phyloP scores from a whole-genome alignment of 805 yeast species.

The Wickerhamomyces bisporus region DNA sequence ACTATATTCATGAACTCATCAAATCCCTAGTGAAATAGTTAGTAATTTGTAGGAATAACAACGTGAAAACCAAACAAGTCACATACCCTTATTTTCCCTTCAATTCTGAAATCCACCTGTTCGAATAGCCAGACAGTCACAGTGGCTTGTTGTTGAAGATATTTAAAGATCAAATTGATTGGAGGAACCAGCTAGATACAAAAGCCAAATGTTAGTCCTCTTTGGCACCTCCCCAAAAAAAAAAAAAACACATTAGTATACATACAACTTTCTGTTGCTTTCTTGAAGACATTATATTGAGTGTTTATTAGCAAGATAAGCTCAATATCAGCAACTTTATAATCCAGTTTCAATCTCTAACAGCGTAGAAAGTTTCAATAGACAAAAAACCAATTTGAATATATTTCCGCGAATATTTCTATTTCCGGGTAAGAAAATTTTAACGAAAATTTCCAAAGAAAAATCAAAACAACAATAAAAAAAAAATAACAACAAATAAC shows the following conservation, averaged over 20 bases:
- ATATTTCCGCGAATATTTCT: not conserved
- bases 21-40: constrained; percentile 50
- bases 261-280: constrained; percentile 41
- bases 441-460: not conserved
- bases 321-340: not conserved
- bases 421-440: not conserved
- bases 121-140: constrained; percentile 91
- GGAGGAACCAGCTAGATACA: constrained; percentile 72
- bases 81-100: constrained; percentile 60
- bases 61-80: not conserved
- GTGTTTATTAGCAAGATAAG: not conserved
- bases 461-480: not conserved
- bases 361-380: too few relatives aligned
- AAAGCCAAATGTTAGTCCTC: not conserved
- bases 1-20: constrained; percentile 95
- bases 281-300: constrained; percentile 32
- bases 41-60: not conserved
- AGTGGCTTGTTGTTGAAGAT: constrained; percentile 70
- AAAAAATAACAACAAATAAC: too few relatives aligned
- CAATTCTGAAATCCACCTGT: constrained; percentile 69
- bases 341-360: too few relatives aligned
- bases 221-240: constrained; percentile 6
- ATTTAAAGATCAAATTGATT: constrained; percentile 83
- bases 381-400: too few relatives aligned
- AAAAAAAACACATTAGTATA: constrained; percentile 1